Evolutionary conservation across 148 eudicot genomes (phyloP).

Genomic region (Rhododendron mucronatum): DNA sequence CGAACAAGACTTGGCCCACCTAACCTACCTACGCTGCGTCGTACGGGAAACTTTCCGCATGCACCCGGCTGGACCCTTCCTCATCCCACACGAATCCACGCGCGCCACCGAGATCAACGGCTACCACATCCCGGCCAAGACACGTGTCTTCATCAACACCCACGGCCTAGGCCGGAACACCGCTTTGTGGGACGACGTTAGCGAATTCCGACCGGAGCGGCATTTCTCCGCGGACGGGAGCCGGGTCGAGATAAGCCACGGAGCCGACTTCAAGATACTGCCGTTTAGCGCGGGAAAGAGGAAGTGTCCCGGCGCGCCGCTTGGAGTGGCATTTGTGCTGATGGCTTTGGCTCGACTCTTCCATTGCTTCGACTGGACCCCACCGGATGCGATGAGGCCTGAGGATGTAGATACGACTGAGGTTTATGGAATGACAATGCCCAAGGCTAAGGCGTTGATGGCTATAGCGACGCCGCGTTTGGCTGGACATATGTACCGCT

Average conservation of each 20-base stretch:
- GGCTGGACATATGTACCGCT: constrained; percentile 46
- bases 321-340: constrained; percentile 74
- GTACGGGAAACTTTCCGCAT: constrained; percentile 87
- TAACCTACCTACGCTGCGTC: constrained; percentile 81
- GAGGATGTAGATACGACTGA: constrained; percentile 70
- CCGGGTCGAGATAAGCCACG: constrained; percentile 97
- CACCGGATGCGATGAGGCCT: constrained; percentile 49
- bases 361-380: constrained; percentile 78
- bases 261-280: constrained; percentile 81
- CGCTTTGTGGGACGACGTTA: constrained; percentile 54
- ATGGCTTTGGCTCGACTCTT: constrained; percentile 88
- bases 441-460: constrained; percentile 64
- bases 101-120: constrained; percentile 76
- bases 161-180: constrained; percentile 81
- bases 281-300: constrained; percentile 94
- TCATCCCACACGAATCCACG: constrained; percentile 84
- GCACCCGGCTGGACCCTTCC: constrained; percentile 96
- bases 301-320: constrained; percentile 96
- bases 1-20: constrained; percentile 68
- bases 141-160: constrained; percentile 97
- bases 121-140: constrained; percentile 67
- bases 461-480: constrained; percentile 77
- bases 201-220: constrained; percentile 70
- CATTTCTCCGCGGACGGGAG: constrained; percentile 54
- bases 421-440: constrained; percentile 99